Base-by-base conservation (phyloP, 2,329 filamentous ascomycete species). In the Alternaria alternata region DNA sequence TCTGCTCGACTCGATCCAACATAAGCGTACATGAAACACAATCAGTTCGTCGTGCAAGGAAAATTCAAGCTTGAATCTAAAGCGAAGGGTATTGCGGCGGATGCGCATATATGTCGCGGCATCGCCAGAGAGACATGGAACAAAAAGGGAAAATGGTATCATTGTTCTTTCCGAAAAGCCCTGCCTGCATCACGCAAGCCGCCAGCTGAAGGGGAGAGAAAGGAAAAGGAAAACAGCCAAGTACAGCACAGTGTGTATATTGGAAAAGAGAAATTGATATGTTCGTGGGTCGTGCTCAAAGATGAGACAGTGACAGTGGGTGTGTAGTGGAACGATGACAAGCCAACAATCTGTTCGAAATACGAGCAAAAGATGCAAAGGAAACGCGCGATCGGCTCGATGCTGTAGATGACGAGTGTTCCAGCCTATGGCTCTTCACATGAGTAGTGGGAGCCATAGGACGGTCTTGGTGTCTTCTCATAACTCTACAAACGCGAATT, bases 401-500 rank as follows among this genome's bases (percentile, higher is more conserved):
- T 9, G 30, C 48, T 11, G 54, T 32, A 14, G 51, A 64, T 7
- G 58, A 53, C 2, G 46, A 57, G 48, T 30, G 57, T 49, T 12
- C 49, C 20, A 28, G 34, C 56, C 52, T 61, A 44, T 46, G 53
- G 30, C 43, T 7, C 54, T 56, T 52, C 16, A 59, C 51, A 14
- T 44, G 54, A 28, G 20, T 16, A 30, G 34, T 20, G 28, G 14
- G 20, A 20, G 22, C 12, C 28, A 32, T 26, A 41, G 41, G 22
- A 14, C 32, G 11, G 26, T 43, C 34, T 39, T 32, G 41, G n/a
- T 30, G 46, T 51, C 18, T 32, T 18, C 22, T 32, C 24, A 28
- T 9, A 47, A 32, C 20, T 61, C 51, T 69, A 52, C n/a, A 53
- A 38, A 43, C 59, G 38, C 44, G 22, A 32, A 52, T 72, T 57